Percentiles rank a stretch among this genome's conserved stretches.
Evolutionary conservation across 2,329 filamentous ascomycete species (phyloP).

Genomic region (Emydomyces testavorans): DNA sequence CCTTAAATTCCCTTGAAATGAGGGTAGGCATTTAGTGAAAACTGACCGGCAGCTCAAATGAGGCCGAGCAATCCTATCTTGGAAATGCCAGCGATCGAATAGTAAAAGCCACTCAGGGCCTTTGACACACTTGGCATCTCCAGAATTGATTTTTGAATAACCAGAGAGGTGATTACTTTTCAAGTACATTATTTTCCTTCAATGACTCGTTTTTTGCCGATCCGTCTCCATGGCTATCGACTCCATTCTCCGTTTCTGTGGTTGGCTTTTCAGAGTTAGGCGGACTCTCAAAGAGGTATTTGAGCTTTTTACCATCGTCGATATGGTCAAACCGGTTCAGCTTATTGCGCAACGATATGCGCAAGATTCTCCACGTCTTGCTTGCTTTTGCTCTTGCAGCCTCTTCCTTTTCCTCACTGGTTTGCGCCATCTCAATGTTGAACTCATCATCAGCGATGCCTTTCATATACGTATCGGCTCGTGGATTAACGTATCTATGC

Average conservation of each 20-base stretch:
- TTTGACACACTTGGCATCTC: too few species aligned
- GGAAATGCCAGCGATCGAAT: too few species aligned
- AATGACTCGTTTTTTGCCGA: neutral
- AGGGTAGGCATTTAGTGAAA: too few species aligned
- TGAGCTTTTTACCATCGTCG: slow-evolving; percentile 63
- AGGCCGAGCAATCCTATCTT: too few species aligned
- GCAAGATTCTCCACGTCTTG: slow-evolving; percentile 80
- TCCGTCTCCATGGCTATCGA: slow-evolving; percentile 8
- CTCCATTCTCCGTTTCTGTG: slow-evolving; percentile 5
- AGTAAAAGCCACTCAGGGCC: too few species aligned
- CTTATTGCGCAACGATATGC: slow-evolving; percentile 62
- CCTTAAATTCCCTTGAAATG: too few species aligned
- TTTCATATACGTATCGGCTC: slow-evolving; percentile 56
- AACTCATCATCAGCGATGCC: slow-evolving; percentile 71
- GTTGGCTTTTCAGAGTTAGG: slow-evolving; percentile 5
- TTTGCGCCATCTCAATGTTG: slow-evolving; percentile 70
- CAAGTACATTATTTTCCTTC: slow-evolving; percentile 2
- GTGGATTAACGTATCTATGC: slow-evolving; percentile 54
- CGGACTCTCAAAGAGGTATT: slow-evolving; percentile 37
- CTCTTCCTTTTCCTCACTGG: slow-evolving; percentile 47
- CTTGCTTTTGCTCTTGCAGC: slow-evolving; percentile 65
- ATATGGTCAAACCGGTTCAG: slow-evolving; percentile 76
- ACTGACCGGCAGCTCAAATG: too few species aligned
- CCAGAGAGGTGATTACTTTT: neutral
- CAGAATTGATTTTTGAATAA: neutral